Evolutionary conservation across 306 rosid genomes (phyloP), one percentile per base, ranked within the genome.

Genomic region (Senna tora): DNA sequence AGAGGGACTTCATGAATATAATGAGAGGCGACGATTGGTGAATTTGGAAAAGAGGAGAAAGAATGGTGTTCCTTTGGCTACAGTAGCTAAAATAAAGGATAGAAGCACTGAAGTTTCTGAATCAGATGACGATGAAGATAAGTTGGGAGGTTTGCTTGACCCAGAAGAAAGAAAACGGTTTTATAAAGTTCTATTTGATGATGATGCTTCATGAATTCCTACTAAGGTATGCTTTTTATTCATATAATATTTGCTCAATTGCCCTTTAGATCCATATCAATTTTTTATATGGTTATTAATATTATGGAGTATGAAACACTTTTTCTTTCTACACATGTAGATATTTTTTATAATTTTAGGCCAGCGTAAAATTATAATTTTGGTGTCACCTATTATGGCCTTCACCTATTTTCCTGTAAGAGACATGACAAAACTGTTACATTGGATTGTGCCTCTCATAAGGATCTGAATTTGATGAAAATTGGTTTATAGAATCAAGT

Each of bases 1-100:
- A 74, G 98, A 88, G 66, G 98, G 98, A 21, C 97, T 90, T 76
- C 96, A 93, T 73, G 98, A 93, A 80, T 93, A 82, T 66, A 90
- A 90, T 64, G 81, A 83, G 42, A 71, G 96, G 85, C 92, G 71
- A 2, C 76, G 71, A 12, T 51, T 69, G 7, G 49, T 58, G 47
- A 90, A 93, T 62, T 22, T 85, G 49, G 96, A 93, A 11, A 90
- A 85, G 83, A 87, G 70, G 79, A 90, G 81, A 68, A 87, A 59
- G 73, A 84, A 74, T 69, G 92, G 90, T 14, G 41, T 76, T 78
- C 76, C 85, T 59, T 80, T 85, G 85, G 64, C 80, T 53, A 74
- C 79, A 73, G 77, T 71, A 33, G 80, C 82, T 33, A 83, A 74
- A 61, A 70, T 42, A 46, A 85, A 74, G 69, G 81, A 61, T 14